Base-by-base conservation (phyloP, 768 basidiomycete genomes). In the Pholiota molesta region DNA sequence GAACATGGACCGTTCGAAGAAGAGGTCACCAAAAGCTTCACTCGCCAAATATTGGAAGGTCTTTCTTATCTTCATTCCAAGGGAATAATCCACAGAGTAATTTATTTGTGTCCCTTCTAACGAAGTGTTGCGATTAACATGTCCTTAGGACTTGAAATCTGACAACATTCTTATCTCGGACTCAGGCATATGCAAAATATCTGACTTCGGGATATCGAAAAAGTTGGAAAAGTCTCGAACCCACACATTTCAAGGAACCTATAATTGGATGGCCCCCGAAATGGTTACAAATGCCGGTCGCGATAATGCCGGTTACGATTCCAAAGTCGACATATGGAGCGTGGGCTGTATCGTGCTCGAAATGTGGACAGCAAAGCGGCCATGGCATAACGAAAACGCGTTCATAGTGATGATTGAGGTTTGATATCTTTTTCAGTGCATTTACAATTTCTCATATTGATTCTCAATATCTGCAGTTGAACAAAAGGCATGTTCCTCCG, bases 321-420 rank as follows among this genome's bases (percentile, higher is more conserved):
- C 86, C n/a, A 98, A 98, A 73, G 88, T 97, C 51, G 96, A 99
- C 70, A 94, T 99, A 61, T 99, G 96, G 96, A 92, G 92, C 68
- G 80, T 96, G 21, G 96, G 96, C 1, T 99, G 96, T 72, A 87
- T 98, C 37, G 87, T 94, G 14, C 80, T 95, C 54, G 96, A 99
- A 73, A 99, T 99, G 96, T 95, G 94, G 88, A 89, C 91, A 5
- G 96, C 93, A n/a, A 79, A 86, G 65, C 78, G 93, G 51, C 95
- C 96, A 6, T 98, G 96, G 96, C 81, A 78, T 51, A 86, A 88
- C 33, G 85, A 91, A 68, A 52, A 64, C 1, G 77, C 85, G 3
- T 75, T 92, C 63, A 81, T 90, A 3, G 92, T 97, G 47, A 87
- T 97, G 83, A 79, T 88, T 58, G 89, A 94, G 83, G 95, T 94